Percentiles rank a stretch among this genome's conserved stretches.
Evolutionary conservation across 306 rosid species (phyloP).

Genomic region (Adenanthera pavonina): DNA sequence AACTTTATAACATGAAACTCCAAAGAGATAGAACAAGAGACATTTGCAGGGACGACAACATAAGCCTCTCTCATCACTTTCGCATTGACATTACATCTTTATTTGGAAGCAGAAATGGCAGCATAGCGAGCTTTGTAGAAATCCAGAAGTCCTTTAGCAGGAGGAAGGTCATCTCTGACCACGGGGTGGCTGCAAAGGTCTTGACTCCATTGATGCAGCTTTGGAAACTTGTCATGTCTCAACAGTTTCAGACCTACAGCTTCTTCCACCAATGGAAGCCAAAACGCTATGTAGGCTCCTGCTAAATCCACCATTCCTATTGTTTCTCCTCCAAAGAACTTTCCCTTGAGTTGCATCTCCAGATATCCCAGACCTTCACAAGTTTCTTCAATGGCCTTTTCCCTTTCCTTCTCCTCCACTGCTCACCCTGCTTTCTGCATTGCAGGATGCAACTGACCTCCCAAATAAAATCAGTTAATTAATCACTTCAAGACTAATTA

Average conservation of each 20-base stretch:
- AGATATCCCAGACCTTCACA: constrained; percentile 34
- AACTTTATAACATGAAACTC: not conserved
- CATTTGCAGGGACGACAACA: not conserved
- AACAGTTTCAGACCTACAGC: constrained; percentile 39
- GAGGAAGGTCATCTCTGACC: constrained; percentile 42
- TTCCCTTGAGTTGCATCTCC: constrained; percentile 54
- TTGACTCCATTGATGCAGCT: constrained; percentile 48
- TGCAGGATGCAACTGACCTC: constrained; percentile 24
- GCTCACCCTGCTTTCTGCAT: constrained; percentile 27
- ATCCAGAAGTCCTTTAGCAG: constrained; percentile 32
- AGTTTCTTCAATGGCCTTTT: constrained; percentile 48
- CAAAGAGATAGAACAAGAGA: not conserved
- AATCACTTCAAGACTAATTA: no score
- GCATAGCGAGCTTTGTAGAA: constrained; percentile 17
- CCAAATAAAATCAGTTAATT: not conserved
- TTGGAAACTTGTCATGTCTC: constrained; percentile 44
- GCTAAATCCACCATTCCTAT: constrained; percentile 56
- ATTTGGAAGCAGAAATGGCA: constrained; percentile 31
- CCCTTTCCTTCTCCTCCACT: constrained; percentile 37
- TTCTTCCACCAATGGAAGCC: constrained; percentile 48
- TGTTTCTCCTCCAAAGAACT: constrained; percentile 60
- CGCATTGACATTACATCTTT: not conserved
- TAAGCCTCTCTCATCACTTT: no score
- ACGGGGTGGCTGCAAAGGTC: constrained; percentile 35
- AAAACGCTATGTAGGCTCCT: constrained; percentile 39